Evolutionary conservation across 2,329 filamentous ascomycete species (phyloP).

Genomic region (Rhynchosporium secalis): DNA sequence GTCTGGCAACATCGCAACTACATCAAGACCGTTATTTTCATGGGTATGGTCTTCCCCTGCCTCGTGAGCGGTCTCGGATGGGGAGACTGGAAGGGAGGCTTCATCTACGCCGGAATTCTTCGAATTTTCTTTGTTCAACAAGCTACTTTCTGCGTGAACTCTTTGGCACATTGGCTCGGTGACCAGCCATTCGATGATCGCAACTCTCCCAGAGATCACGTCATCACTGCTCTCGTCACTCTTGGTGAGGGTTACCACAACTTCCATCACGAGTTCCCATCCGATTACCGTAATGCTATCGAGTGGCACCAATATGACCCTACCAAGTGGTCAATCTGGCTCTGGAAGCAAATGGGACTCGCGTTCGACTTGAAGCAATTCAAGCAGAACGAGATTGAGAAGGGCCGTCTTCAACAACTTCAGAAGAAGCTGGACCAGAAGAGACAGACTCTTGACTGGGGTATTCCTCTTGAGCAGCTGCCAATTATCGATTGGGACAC

Average conservation of each 20-base stretch:
- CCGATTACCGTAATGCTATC: conserved; percentile 89
- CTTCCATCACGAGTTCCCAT: conserved; percentile 94
- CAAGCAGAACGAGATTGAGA: conserved; percentile 88
- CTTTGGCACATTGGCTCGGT: conserved; percentile 84
- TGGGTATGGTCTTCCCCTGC: conserved; percentile 75
- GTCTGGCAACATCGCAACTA: conserved; percentile 88
- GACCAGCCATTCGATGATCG: conserved; percentile 92
- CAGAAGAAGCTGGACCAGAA: conserved; percentile 94
- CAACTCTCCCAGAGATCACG: conserved; percentile 85
- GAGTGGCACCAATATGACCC: conserved; percentile 91
- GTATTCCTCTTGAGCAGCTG: conserved; percentile 79
- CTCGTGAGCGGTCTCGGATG: conserved; percentile 75
- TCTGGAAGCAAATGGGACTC: conserved; percentile 80
- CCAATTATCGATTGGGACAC: conserved; percentile 87
- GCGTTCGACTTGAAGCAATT: conserved; percentile 90
- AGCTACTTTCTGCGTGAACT: conserved; percentile 92
- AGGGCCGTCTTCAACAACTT: conserved; percentile 82
- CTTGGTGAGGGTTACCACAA: conserved; percentile 92
- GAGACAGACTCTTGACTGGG: conserved; percentile 81
- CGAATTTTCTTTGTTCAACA: conserved; percentile 90
- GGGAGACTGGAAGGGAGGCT: conserved; percentile 79
- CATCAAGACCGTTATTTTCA: conserved; percentile 74
- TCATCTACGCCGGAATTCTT: conserved; percentile 82
- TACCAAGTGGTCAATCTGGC: conserved; percentile 86
- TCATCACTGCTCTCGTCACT: conserved; percentile 81